Base-by-base conservation (phyloP, 2,329 filamentous ascomycete species). In the Microcera coccophila region DNA sequence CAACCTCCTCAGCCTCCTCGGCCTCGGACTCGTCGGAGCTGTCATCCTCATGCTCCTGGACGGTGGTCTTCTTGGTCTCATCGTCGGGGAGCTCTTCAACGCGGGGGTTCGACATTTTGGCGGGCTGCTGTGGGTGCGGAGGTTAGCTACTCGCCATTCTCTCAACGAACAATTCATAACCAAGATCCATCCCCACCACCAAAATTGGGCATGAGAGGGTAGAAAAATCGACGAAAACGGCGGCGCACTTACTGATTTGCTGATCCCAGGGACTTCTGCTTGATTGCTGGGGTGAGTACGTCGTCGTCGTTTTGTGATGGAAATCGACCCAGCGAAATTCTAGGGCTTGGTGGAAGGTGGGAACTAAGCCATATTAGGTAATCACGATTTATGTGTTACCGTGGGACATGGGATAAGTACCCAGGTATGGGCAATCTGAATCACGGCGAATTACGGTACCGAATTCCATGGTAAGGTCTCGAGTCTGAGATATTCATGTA, bases 31-130 rank as follows among this genome's bases (percentile, higher is more conserved):
- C 84, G 63, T 82, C 82, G 74, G 79, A 84, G 66, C 78, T 82
- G 55, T 83, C 55, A 48, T 58, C 82, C 53, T 84, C 83, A 62
- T 84, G 81, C 69, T 88, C 84, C 63, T 88, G 82, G 63, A 85
- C 79, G 62, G 79, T 82, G 65, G 81, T 79, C 81, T 93, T 90
- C 77, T 87, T 83, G 66, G 83, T 79, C 76, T 88, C 85, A 64
- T 90, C 90, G 68, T 97, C 93, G 62, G 88, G 85, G 64, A 98
- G 82, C 77, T 98, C 93, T 80, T 98, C 91, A 73, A 97, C 85
- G 74, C 91, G 87, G 71, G 91, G 88, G 79, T 96, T 94, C 70
- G 93, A 86, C 93, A 98, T 98, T 71, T 73, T 87, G 67, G 63
- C 56, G 55, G 64, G 60, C 69, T 63, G 56, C 58, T 61, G 53